Evolutionary conservation across 169 alveolate genomes (phyloP), one percentile per base, ranked within the genome.

Genomic region (Perkinsus marinus): DNA sequence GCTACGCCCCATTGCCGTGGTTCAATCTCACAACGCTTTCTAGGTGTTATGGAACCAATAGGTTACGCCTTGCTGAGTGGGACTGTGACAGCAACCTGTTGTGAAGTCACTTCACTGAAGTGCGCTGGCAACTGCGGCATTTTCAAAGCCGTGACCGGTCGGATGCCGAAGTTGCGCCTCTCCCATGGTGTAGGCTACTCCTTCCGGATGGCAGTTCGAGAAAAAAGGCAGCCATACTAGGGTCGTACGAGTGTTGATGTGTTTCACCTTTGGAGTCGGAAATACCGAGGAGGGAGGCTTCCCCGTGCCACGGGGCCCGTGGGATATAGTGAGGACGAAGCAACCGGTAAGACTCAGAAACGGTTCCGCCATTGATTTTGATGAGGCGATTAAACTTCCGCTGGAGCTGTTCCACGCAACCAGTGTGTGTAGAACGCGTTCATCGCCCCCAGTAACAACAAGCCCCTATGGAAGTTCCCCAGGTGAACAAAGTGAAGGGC

Each of bases 121-220:
- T 94, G 96, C 79, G 95, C 95, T 0, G 96, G 93, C 92, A 93
- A 93, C 91, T 90, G 94, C 22, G 96, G 96, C 79, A 93, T 93
- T 79, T 90, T 94, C 90, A 94, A 94, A 93, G 96, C 94, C 10
- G 92, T 94, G 92, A 94, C 93, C 90, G 93, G 93, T 19, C 95
- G 96, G 39, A 39, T 94, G 41, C 93, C 95, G 79, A 90, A 89
- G 68, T 91, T 47, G 43, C 91, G 93, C 68, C 92, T 92, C 91
- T 95, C 95, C 57, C 92, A 94, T 0, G 96, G 95, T 69, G 91
- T 93, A 38, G 96, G 96, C 0, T 92, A 92, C 39, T 90, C 94
- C 10, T 92, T 94, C 91, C 96, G 96, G 5, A 79, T 93, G 6
- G 92, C 95, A 39, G 94, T 93, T 39, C 92, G 96, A 19, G 93